Base-by-base conservation (phyloP, 257 asterid species). In the Cordia subcordata region DNA sequence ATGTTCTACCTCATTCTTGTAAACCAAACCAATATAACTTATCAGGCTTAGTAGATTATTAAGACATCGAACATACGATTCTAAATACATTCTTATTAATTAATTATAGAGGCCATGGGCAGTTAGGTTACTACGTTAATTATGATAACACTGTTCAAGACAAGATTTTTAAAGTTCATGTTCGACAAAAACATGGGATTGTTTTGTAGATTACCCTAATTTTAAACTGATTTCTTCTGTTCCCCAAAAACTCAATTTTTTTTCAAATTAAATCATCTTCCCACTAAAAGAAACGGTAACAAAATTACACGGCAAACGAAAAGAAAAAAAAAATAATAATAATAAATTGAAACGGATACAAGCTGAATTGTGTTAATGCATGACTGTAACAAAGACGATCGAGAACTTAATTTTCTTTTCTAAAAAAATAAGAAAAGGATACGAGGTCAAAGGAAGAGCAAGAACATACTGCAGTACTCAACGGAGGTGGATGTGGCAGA, bases 401-500 rank as follows among this genome's bases (percentile, higher is more conserved):
- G 8, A 39, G 5, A 4, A 23, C 47, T n/a, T 3, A 58, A n/a
- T 27, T 27, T 27, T 27, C 6, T 27, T 27, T 27, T 27, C 6
- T 27, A 22, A 18, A 40, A 19, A 22, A 60, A 1, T 4, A 47
- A 58, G 10, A 17, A 13, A 39, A 11, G 15, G 13, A 11, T 16
- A 0, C 5, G n/a, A 5, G 11, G 11, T 35, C 0, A 57, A 35
- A 1, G 35, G 23, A 21, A 11, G 2, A 13, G 0, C 11, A 23
- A 44, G n/a, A 37, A 61, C 75, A 33, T n/a, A 77, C 83, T 49
- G 81, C 83, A 81, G 53, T 72, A 72, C 0, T 15, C 0, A 44
- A 79, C 57, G 46, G 38, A 53, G 55, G 73, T 40, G 61, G 78
- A 56, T 35, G 52, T 14, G 44, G 81, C 78, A 10, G 81, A 71